Base-by-base conservation (phyloP, 495 filamentous ascomycete genomes). In the Penicillium bialowiezense region DNA sequence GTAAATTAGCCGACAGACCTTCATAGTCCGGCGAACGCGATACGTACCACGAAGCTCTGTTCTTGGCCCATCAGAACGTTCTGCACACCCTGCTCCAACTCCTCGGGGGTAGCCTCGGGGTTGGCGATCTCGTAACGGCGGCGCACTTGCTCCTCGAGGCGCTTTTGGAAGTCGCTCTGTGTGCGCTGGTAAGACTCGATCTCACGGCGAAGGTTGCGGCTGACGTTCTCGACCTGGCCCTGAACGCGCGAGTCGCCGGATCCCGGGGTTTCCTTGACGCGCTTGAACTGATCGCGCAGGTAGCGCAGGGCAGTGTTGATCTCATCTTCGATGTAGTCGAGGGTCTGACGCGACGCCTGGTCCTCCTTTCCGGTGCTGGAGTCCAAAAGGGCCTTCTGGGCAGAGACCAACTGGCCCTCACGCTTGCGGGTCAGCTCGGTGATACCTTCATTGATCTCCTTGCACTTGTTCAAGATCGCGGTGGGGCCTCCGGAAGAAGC, bases 61-160 rank as follows among this genome's bases (percentile, higher is more conserved):
- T 84, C 84, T 44, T 84, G 78, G 40, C 82, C 77, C 47, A 78
- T 74, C 24, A 82, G 73, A 5, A 85, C 82, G 62, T 84, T 83
- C 52, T 88, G 81, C 6, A 90, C 84, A 36, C 86, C 90, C 50
- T 85, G 79, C 33, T 82, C 78, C 36, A 97, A 78, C 63, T 97
- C 89, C 44, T 78, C 80, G 21, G 95, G 90, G 47, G 79, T 82
- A 7, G 89, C 89, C 50, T 96, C 85, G 14, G 91, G 91, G 55
- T 82, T 80, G 52, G 93, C 90, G 62, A 97, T 96, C 50, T 87
- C 81, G 67, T 92, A 93, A 58, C 96, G 90, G 42, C 93, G 82
- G 51, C 84, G 87, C 68, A 91, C 85, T 65, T 93, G 90, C 33
- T 86, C 86, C 50, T 84, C 75, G n/a, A 90, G 75, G 54, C 85